Evolutionary conservation across 2,329 filamentous ascomycete genomes (phyloP).

Genomic region (Lachnellula cervina): DNA sequence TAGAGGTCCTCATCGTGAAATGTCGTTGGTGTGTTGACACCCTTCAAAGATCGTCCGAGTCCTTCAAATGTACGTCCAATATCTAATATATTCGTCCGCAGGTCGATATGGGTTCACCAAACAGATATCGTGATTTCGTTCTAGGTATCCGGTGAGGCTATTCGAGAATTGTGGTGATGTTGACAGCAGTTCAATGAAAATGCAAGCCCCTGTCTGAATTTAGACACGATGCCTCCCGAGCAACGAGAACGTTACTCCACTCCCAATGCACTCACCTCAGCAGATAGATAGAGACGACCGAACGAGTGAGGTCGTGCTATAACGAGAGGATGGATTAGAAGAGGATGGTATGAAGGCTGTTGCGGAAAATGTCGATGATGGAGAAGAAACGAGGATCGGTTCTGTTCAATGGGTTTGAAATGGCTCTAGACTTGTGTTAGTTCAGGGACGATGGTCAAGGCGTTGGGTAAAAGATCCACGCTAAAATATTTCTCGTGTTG

Average conservation of each 20-base stretch:
- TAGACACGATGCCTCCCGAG: constrained; percentile 3
- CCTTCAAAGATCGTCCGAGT: constrained; percentile 1
- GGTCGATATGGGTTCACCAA: neutral
- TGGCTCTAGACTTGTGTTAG: neutral
- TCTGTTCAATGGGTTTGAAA: neutral
- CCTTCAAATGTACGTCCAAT: neutral
- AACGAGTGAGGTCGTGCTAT: constrained; percentile 24
- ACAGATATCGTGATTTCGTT: neutral
- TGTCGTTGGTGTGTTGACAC: constrained; percentile 25
- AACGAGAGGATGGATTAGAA: constrained; percentile 7
- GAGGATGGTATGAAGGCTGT: neutral
- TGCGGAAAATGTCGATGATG: neutral
- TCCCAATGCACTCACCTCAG: neutral
- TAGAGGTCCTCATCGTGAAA: constrained; percentile 45
- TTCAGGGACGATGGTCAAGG: neutral
- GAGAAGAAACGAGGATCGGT: neutral
- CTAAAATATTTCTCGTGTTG: too few relatives aligned
- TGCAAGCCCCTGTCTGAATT: constrained; percentile 5
- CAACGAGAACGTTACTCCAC: constrained; percentile 11
- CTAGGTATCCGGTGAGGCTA: neutral
- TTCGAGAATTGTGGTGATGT: neutral
- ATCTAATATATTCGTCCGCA: constrained; percentile 1
- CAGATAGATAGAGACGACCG: constrained; percentile 12
- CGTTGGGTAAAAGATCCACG: too few relatives aligned
- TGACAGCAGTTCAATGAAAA: constrained; percentile 4